phyloP scores from a whole-genome alignment of 2,329 filamentous ascomycete genomes.

The Pseudofabraea citricarpa region DNA sequence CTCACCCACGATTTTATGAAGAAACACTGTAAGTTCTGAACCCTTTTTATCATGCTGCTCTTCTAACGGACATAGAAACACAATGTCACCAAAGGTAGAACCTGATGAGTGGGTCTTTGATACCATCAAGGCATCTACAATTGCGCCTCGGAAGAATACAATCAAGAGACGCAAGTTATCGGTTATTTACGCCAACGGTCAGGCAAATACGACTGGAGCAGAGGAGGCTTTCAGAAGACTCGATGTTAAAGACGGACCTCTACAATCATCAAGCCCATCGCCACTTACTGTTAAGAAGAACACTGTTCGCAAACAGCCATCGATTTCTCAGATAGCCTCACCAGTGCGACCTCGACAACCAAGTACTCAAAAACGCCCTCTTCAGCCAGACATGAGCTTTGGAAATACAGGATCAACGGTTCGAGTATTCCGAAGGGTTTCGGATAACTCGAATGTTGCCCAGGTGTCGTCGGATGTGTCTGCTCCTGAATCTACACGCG shows the following conservation, averaged over 20 bases:
- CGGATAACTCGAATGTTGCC: conserved; percentile 50
- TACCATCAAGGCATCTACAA: conserved; percentile 71
- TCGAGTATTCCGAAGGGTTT: conserved; percentile 84
- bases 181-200: conserved; percentile 43
- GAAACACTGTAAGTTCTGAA: conserved; percentile 64
- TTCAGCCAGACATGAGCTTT: conserved; percentile 87
- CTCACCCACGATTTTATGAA: conserved; percentile 82
- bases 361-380: conserved; percentile 57
- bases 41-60: not conserved
- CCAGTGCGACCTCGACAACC: conserved; percentile 23
- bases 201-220: conserved; percentile 24
- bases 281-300: conserved; percentile 54
- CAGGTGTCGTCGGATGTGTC: conserved; percentile 19
- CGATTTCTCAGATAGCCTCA: conserved; percentile 25
- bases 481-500: conserved; percentile 24
- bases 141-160: conserved; percentile 49
- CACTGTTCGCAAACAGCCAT: conserved; percentile 42
- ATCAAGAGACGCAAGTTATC: conserved; percentile 52
- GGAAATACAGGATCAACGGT: conserved; percentile 91
- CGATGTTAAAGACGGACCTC: conserved; percentile 55
- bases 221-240: conserved; percentile 57
- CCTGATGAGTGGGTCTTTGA: conserved; percentile 94
- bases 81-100: conserved; percentile 60
- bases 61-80: conserved; percentile 42
- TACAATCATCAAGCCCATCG: conserved; percentile 51